Base-by-base conservation (phyloP, 2,329 filamentous ascomycete genomes). In the Juglanconis sp. region DNA sequence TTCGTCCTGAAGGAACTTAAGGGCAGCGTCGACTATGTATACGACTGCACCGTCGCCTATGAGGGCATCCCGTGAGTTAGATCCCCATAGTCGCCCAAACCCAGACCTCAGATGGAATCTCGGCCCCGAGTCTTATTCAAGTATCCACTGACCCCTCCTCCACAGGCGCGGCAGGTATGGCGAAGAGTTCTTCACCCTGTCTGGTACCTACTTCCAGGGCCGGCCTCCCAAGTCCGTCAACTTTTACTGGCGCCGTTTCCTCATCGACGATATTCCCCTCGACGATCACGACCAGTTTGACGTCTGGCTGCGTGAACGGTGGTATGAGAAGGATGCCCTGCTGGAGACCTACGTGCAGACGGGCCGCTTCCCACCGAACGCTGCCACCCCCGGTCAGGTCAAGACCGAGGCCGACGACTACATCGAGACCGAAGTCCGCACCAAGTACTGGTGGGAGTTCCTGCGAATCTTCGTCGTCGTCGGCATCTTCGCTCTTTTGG, bases 1-100 rank as follows among this genome's bases (percentile, higher is more conserved):
- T 96, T 92, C 69, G 93, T 90, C 67, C 75, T 96, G 48, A 87
- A 87, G 63, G 87, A 96, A 72, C 77, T 96, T 13, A 85, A 85
- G 67, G 84, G 82, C 8, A 88, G 87, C 0, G 86, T 93, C 0
- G 89, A 95, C 10, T 96, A 91, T 76, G 79, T 96, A 1, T 96
- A 96, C 68, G 92, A 96, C 74, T 97, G 93, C 74, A 98, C 95
- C 0, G 88, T 99, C 59, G 93, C 92, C 4, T 99, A 99, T 70
- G 94, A 97, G 74, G 94, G 95, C 13, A 85, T 96, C 48, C 90
- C 91, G 88, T 94, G 83, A 81, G 91, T 88, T 24, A 55, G 31
- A 9, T 30, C 10, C 36, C 17, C 1, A 13, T 24, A 5, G 8
- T 8, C 34, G 10, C 8, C 5, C 10, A 17, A 15, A 5, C 17